Percentiles rank a stretch among this genome's conserved stretches.
Evolutionary conservation across 148 eudicot species (phyloP).

Genomic region (Silene uniflora): DNA sequence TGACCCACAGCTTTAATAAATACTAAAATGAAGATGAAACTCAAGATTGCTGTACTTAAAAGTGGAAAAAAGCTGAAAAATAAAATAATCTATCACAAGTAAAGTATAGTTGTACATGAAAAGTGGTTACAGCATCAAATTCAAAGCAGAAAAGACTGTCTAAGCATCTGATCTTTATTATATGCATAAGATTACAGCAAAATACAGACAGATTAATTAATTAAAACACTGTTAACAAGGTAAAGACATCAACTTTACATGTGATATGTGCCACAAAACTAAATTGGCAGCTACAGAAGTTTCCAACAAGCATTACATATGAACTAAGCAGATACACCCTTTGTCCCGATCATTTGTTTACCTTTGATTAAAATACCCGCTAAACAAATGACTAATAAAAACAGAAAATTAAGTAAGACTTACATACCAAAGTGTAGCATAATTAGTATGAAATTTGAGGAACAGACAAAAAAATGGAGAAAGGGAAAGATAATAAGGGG

Average conservation of each 20-base stretch:
- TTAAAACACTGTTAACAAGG: not conserved
- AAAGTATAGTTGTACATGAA: constrained; percentile 22
- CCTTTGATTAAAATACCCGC: too few species aligned
- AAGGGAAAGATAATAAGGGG: not conserved
- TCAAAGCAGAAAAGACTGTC: constrained; percentile 29
- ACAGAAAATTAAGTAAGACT: too few species aligned
- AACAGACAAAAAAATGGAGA: not conserved
- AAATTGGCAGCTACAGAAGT: too few species aligned
- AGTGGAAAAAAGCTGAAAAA: constrained; percentile 12
- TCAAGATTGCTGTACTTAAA: constrained; percentile 9
- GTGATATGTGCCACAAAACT: too few species aligned
- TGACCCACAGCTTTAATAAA: constrained; percentile 6
- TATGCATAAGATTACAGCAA: not conserved
- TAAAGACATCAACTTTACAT: not conserved
- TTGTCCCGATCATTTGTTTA: too few species aligned
- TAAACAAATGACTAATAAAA: too few species aligned
- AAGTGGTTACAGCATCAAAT: constrained; percentile 23
- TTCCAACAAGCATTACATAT: too few species aligned
- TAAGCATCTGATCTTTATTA: constrained; percentile 28
- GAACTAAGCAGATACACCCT: too few species aligned
- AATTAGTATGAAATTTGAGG: not conserved
- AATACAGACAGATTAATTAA: constrained; percentile 2
- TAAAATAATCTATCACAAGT: constrained; percentile 17
- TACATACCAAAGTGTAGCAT: not conserved
- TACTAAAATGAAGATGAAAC: not conserved